phyloP scores from a whole-genome alignment of 2,329 filamentous ascomycete species.

The Monilinia polystroma region DNA sequence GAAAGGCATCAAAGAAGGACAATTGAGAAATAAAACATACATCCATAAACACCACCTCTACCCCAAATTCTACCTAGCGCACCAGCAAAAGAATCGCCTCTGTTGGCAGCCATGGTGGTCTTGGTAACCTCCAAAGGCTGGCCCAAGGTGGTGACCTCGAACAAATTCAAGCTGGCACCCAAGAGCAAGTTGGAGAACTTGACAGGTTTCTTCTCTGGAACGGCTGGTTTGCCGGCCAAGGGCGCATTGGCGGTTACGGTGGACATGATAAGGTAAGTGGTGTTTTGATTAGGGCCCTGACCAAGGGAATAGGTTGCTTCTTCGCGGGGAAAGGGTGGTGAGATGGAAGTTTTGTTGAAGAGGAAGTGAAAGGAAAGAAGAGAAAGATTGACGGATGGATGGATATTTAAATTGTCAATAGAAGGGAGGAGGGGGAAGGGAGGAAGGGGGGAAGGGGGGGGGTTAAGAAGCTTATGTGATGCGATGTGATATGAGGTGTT shows the following conservation, averaged over 20 bases:
- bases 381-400: neutral
- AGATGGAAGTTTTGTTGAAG: neutral
- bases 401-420: neutral
- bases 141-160: conserved; percentile 56
- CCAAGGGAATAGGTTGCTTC: conserved; percentile 94
- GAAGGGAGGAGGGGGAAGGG: neutral
- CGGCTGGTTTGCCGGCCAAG: conserved; percentile 47
- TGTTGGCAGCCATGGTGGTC: conserved; percentile 99
- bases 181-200: conserved; percentile 98
- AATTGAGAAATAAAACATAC: conserved; percentile 54
- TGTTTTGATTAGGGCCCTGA: conserved; percentile 75
- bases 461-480: neutral
- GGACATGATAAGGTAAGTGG: conserved; percentile 57
- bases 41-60: conserved; percentile 89
- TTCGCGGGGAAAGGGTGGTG: conserved; percentile 52
- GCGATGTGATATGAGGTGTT: neutral
- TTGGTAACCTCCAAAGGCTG: conserved; percentile 97
- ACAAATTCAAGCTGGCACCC: conserved; percentile 41
- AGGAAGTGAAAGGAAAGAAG: neutral
- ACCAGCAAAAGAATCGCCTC: conserved; percentile 78
- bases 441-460: neutral
- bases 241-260: conserved; percentile 47
- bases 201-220: conserved; percentile 95
- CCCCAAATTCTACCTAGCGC: conserved; percentile 87
- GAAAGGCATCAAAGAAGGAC: neutral